A percentile compares a stretch with the other conserved stretches of the same genome.
Conservation (phyloP, 345 rosid genomes). For the Toxicodendron radicans region DNA sequence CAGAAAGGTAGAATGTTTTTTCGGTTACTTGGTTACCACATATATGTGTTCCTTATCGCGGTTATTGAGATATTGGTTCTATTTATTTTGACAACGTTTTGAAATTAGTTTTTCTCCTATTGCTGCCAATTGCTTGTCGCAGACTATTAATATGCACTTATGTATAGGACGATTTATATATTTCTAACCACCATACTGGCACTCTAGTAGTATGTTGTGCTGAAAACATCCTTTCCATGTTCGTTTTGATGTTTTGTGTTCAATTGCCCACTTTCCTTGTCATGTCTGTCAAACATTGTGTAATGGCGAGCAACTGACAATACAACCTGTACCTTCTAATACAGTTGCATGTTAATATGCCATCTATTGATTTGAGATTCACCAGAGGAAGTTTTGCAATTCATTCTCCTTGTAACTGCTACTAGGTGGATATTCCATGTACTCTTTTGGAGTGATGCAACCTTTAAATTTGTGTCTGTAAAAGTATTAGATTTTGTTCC, state of each 20-base stretch:
- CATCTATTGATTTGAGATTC: not conserved
- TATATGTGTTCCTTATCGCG: not conserved
- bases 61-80: not conserved
- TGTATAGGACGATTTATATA: not conserved
- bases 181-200: not conserved
- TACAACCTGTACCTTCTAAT: not conserved
- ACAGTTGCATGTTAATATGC: not conserved
- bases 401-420: slow-evolving; percentile 4
- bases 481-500: not conserved
- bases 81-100: not conserved
- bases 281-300: no score
- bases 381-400: not conserved
- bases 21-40: slow-evolving; percentile 1
- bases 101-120: not conserved
- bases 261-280: not conserved
- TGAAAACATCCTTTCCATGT: not conserved
- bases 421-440: not conserved
- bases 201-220: not conserved
- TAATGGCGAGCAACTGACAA: no score
- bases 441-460: not conserved
- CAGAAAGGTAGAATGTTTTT: slow-evolving; percentile 59
- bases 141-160: not conserved
- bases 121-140: not conserved
- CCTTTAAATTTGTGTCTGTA: not conserved
- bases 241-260: not conserved